These are phyloP conservation scores for Marsdenia floribunda DNA, from an alignment of 257 asterid genomes.

Conservation along the genomic window DNA sequence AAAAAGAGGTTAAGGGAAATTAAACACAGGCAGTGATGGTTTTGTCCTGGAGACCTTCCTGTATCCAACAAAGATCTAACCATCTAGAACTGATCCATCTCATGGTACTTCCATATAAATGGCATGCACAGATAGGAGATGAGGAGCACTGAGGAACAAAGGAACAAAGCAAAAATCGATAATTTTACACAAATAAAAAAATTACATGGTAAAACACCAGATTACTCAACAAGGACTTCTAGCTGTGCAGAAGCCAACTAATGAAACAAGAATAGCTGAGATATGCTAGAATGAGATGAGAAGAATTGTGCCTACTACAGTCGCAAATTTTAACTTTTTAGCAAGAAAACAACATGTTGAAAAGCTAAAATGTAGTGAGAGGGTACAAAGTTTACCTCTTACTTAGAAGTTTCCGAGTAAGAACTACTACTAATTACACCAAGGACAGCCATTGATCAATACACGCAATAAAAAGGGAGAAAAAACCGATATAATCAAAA, in stretches of 20 bases:
- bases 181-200: not conserved
- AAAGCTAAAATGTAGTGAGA: not conserved
- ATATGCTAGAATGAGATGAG: not conserved
- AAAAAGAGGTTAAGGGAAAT: not conserved
- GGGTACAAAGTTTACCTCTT: not conserved
- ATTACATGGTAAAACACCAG: not conserved
- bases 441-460: conserved; percentile 16
- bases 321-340: not conserved
- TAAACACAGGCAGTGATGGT: not conserved
- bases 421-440: conserved; percentile 13
- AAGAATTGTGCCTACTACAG: not conserved
- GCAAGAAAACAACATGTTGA: not conserved
- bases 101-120: not conserved
- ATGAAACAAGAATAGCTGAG: not conserved
- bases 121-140: not conserved
- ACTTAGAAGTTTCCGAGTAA: not conserved
- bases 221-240: conserved; percentile 1
- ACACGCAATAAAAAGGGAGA: conserved; percentile 16
- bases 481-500: conserved; percentile 12
- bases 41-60: not conserved
- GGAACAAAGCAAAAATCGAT: not conserved
- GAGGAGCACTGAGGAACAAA: not conserved
- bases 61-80: not conserved
- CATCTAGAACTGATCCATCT: not conserved
- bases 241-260: not conserved